Conservation (phyloP, 2,329 filamentous ascomycete genomes). For the Colletotrichum sidae region DNA sequence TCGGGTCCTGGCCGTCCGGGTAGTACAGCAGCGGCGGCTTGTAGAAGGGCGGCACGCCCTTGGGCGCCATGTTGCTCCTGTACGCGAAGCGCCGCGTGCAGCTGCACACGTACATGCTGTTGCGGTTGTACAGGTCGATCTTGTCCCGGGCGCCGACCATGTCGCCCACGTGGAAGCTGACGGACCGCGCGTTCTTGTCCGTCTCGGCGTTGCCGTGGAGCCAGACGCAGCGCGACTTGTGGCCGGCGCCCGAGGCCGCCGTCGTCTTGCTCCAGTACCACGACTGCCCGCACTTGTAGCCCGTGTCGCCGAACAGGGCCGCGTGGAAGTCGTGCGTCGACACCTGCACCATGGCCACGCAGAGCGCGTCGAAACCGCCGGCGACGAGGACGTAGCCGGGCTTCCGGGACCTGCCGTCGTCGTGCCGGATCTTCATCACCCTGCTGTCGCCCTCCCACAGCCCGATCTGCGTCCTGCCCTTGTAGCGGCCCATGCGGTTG, state of each 20-base stretch:
- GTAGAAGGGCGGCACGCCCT: conserved; percentile 42
- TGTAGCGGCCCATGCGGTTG: conserved; percentile 34
- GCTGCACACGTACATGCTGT: conserved; percentile 34
- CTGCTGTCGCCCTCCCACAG: conserved; percentile 25
- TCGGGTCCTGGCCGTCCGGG: conserved; percentile 19
- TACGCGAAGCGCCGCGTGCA: conserved; percentile 41
- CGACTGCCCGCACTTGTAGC: conserved; percentile 38
- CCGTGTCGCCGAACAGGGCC: conserved; percentile 40
- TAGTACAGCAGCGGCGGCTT: conserved; percentile 43
- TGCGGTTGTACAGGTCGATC: conserved; percentile 32
- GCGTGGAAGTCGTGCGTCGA: conserved; percentile 32
- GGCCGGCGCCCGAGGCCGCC: conserved; percentile 35
- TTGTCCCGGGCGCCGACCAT: conserved; percentile 35
- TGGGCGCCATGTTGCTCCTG: conserved; percentile 37
- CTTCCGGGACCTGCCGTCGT: conserved; percentile 12
- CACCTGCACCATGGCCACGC: conserved; percentile 39
- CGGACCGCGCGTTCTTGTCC: conserved; percentile 37
- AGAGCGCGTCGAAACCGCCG: conserved; percentile 41
- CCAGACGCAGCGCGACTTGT: conserved; percentile 11
- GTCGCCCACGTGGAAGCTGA: conserved; percentile 41
- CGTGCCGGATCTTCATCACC: conserved; percentile 20
- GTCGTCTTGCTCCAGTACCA: conserved; percentile 40
- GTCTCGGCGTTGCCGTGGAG: conserved; percentile 2
- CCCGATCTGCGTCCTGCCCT: conserved; percentile 10
- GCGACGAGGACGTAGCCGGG: conserved; percentile 40